Evolutionary conservation across 108 stramenopile genomes (phyloP), one percentile per base, ranked within the genome.

Genomic region (Fragilaria crotonensis): DNA sequence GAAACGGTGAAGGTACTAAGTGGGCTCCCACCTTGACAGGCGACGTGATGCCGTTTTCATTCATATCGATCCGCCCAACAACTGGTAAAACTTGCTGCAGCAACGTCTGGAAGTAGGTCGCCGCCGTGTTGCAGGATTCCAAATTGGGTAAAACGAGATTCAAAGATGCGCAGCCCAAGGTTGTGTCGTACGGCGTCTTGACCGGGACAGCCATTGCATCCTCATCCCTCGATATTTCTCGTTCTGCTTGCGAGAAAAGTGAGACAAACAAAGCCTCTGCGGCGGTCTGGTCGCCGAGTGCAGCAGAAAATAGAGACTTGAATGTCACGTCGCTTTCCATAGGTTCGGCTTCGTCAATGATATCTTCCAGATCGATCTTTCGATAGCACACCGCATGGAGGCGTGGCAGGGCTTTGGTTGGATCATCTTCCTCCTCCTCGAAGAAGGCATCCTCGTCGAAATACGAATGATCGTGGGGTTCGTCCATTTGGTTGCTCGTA

Each of bases 91-190:
- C 53, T 0, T 33, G 5, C 48, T 68, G 21, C 59, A 83, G 33
- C 4, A 47, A 25, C 36, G 52, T 49, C 9, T 32, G 58, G 30
- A 79, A 30, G 2, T 30, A 9, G 14, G 48, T 30, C 36, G 36
- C 36, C 36, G 14, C 36, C 36, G 36, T 41, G 14, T 41, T 7
- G 23, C 67, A 59, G 5, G 54, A 23, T 2, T 44, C 46, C 0
- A 57, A 30, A 30, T 59, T 45, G 0, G 67, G 52, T 25, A 65
- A 41, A 14, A 67, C 50, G 18, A 75, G 20, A 58, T 71, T 44
- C 54, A 79, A 60, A 4, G 82, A 83, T 2, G 66, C 68, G 53
- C 78, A 77, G 18, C 82, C 82, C 36, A 79, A 33, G 2, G 82
- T 60, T 1, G 67, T 27, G 11, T 26, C 50, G 14, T 48, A 30